A percentile compares a stretch with the other conserved stretches of the same genome.
Conservation (phyloP, 2,329 filamentous ascomycete genomes). For the Diaporthe amygdali region DNA sequence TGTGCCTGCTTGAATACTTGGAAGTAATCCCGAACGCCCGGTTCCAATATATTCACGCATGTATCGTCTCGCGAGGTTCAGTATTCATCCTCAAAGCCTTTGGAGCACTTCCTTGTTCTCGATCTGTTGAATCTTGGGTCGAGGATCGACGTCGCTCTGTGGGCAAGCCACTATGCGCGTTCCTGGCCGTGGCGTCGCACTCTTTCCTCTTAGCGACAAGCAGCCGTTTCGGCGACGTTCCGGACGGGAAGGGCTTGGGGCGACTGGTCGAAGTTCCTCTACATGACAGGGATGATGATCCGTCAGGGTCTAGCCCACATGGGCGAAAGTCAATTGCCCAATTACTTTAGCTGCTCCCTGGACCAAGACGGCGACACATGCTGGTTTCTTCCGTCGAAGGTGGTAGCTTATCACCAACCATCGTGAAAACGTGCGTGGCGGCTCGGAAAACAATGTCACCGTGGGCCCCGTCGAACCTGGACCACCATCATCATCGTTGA, state of each 20-base stretch:
- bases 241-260: not conserved
- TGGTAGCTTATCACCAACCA: not conserved
- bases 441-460: not conserved
- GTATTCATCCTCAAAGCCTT: not conserved
- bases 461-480: not conserved
- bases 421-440: not conserved
- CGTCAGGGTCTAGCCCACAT: not conserved
- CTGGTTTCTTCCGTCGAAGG: not conserved
- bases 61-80: not conserved
- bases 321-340: not conserved
- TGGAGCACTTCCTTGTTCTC: not conserved
- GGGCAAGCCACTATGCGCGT: not conserved
- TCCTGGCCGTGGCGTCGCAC: constrained; percentile 2
- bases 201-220: not conserved
- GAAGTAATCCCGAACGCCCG: not conserved
- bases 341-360: not conserved
- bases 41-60: not conserved
- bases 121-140: not conserved
- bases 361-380: not conserved
- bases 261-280: not conserved
- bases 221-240: constrained; percentile 6
- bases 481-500: not conserved
- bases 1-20: not conserved
- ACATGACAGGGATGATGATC: not conserved
- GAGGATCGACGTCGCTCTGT: not conserved